Evolutionary conservation across 1,139 yeast species (phyloP).

Genomic region (Sugiyamaella pinicola): DNA sequence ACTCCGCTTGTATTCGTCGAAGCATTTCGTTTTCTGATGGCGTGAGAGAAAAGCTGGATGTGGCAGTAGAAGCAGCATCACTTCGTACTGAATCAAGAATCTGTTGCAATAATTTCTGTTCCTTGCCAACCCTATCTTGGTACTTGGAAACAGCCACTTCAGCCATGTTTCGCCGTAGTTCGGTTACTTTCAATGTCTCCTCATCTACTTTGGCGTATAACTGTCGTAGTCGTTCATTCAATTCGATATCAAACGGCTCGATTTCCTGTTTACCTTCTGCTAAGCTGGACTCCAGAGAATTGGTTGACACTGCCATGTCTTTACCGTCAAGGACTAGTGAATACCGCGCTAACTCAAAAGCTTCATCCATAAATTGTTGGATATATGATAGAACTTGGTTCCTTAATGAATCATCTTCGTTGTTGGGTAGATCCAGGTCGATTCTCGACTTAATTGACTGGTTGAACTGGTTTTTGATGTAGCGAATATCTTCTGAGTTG

Average conservation of each 20-base stretch:
- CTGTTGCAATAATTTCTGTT: slow-evolving; percentile 19
- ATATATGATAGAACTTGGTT: slow-evolving; percentile 49
- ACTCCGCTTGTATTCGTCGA: slow-evolving; percentile 13
- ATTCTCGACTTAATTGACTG: slow-evolving; percentile 49
- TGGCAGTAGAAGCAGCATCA: neutral
- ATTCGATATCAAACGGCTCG: slow-evolving; percentile 62
- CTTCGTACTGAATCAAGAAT: slow-evolving; percentile 14
- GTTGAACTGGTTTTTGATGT: slow-evolving; percentile 50
- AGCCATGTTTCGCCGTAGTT: slow-evolving; percentile 54
- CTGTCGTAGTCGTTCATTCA: slow-evolving; percentile 53
- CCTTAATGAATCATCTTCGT: slow-evolving; percentile 51
- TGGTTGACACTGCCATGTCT: slow-evolving; percentile 29
- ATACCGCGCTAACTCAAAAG: slow-evolving; percentile 55
- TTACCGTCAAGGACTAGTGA: slow-evolving; percentile 53
- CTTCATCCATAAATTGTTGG: slow-evolving; percentile 48
- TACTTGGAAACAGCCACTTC: slow-evolving; percentile 31
- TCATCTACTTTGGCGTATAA: slow-evolving; percentile 55
- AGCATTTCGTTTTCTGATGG: slow-evolving; percentile 19
- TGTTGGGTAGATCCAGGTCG: slow-evolving; percentile 51
- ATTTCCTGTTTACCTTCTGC: slow-evolving; percentile 37
- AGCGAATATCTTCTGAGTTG: slow-evolving; percentile 54
- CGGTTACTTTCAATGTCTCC: slow-evolving; percentile 53
- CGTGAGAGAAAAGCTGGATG: slow-evolving; percentile 11
- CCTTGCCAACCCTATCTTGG: slow-evolving; percentile 25
- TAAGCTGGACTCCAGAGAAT: slow-evolving; percentile 28